Percentiles rank a stretch among this genome's conserved stretches.
Evolutionary conservation across 2,329 filamentous ascomycete genomes (phyloP).

Genomic region (Apiospora sp.): DNA sequence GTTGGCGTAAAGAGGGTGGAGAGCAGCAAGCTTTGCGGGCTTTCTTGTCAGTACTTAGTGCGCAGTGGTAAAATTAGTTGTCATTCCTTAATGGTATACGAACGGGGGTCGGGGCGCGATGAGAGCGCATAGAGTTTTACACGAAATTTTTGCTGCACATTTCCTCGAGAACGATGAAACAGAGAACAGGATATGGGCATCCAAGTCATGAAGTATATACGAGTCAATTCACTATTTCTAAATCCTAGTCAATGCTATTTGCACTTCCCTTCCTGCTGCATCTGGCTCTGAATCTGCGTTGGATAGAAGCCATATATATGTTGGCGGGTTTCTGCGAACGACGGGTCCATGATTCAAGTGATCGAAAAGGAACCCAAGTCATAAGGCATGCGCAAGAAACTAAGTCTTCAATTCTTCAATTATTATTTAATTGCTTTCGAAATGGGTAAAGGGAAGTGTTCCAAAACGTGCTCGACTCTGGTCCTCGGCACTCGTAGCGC

Average conservation of each 20-base stretch:
- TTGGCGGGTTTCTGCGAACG: neutral
- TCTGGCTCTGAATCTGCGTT: no score
- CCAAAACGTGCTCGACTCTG: no score
- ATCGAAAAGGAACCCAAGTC: neutral
- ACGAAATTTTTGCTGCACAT: neutral
- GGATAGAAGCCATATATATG: neutral
- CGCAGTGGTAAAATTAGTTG: neutral
- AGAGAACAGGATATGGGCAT: neutral
- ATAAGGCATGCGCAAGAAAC: neutral
- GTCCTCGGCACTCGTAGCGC: no score
- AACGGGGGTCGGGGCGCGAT: neutral
- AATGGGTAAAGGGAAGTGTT: no score
- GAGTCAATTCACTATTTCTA: neutral
- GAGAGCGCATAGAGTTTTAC: neutral
- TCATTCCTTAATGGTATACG: neutral
- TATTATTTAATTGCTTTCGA: no score
- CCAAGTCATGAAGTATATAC: neutral
- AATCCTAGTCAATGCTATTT: neutral
- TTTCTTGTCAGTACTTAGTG: neutral
- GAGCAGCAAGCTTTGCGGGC: no score
- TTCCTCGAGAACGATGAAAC: neutral
- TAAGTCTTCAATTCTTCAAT: neutral
- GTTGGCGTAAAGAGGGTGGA: neutral
- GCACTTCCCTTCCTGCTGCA: neutral
- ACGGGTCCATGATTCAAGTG: no score